Evolutionary conservation across 2,329 filamentous ascomycete species (phyloP).

Genomic region (Hortaea werneckii): DNA sequence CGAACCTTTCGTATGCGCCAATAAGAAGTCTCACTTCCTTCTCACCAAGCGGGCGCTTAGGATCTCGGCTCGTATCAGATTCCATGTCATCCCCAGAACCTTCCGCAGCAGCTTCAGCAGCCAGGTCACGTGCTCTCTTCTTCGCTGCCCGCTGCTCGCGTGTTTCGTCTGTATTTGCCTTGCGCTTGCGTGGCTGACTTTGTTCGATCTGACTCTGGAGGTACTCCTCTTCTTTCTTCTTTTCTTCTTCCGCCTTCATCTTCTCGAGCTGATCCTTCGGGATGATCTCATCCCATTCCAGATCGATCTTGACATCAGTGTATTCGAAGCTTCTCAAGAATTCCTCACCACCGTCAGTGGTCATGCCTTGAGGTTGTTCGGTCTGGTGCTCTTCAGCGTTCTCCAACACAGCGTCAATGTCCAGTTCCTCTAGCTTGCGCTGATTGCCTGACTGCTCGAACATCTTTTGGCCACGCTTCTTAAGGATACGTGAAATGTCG

Average conservation of each 20-base stretch:
- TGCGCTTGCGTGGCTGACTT: slow-evolving; percentile 67
- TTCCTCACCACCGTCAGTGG: slow-evolving; percentile 91
- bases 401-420: slow-evolving; percentile 93
- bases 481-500: slow-evolving; percentile 91
- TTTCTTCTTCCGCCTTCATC: slow-evolving; percentile 82
- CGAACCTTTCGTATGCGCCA: slow-evolving; percentile 81
- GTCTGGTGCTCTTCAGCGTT: slow-evolving; percentile 97
- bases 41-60: slow-evolving; percentile 78
- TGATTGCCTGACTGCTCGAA: slow-evolving; percentile 97
- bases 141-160: slow-evolving; percentile 58
- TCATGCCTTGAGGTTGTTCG: slow-evolving; percentile 85
- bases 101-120: slow-evolving; percentile 50
- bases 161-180: slow-evolving; percentile 54
- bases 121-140: slow-evolving; percentile 58
- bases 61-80: slow-evolving; percentile 54
- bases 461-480: slow-evolving; percentile 97
- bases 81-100: slow-evolving; percentile 40
- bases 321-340: slow-evolving; percentile 86
- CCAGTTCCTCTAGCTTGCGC: slow-evolving; percentile 88
- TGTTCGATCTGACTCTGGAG: slow-evolving; percentile 74
- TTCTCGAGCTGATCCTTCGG: slow-evolving; percentile 83
- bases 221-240: slow-evolving; percentile 72
- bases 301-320: slow-evolving; percentile 91
- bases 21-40: slow-evolving; percentile 91
- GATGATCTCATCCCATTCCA: slow-evolving; percentile 98